A percentile compares a stretch with the other conserved stretches of the same genome.
These are phyloP conservation scores for Phaseolus lunatus DNA, from an alignment of 306 rosid species.

Conservation along the genomic window DNA sequence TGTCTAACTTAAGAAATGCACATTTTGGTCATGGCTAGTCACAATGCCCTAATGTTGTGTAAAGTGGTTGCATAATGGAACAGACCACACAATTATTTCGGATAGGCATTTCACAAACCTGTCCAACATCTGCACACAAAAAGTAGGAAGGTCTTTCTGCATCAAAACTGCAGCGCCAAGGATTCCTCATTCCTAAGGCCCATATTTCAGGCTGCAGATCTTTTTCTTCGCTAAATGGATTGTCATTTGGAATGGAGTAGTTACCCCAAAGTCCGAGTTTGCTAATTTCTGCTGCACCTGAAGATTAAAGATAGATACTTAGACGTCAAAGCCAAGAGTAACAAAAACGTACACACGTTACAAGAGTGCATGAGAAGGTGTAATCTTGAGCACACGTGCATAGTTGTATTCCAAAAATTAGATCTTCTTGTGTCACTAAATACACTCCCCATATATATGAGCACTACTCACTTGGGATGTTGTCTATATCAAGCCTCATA, in stretches of 20 bases:
- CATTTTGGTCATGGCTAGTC: constrained; percentile 5
- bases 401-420: background rate
- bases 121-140: constrained; percentile 84
- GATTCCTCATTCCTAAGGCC: constrained; percentile 91
- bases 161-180: constrained; percentile 99
- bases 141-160: constrained; percentile 85
- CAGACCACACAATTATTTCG: background rate
- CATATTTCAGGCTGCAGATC: constrained; percentile 81
- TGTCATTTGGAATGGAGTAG: constrained; percentile 88
- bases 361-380: background rate
- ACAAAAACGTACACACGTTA: background rate
- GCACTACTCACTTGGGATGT: constrained; percentile 69
- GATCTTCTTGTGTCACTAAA: background rate
- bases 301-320: background rate
- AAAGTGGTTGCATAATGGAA: constrained; percentile 8
- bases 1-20: constrained; percentile 6
- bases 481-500: constrained; percentile 90
- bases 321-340: constrained; percentile 25
- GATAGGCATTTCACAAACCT: constrained; percentile 60
- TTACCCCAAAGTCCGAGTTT: constrained; percentile 89
- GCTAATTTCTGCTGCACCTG: constrained; percentile 71
- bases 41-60: background rate
- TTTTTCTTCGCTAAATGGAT: constrained; percentile 73
- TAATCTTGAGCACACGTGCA: background rate
- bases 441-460: background rate